Conservation (phyloP, 768 basidiomycete species). For the Kwoniella dejecticola region DNA sequence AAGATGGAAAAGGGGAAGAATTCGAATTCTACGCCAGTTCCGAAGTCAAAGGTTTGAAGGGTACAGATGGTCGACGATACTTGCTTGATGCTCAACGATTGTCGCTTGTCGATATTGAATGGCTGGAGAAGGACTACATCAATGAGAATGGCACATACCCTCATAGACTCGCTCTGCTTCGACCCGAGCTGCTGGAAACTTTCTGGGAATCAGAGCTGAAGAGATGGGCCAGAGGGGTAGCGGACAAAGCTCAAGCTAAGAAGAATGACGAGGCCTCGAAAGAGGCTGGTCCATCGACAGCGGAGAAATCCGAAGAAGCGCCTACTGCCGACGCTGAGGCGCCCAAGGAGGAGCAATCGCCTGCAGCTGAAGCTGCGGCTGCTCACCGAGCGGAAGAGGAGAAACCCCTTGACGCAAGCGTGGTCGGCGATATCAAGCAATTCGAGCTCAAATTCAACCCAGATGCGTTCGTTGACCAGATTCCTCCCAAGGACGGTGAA, state of each 20-base stretch:
- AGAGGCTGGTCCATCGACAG: slow-evolving; percentile 24
- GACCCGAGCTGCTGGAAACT: slow-evolving; percentile 57
- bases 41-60: slow-evolving; percentile 58
- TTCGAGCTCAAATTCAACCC: slow-evolving; percentile 58
- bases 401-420: slow-evolving; percentile 52
- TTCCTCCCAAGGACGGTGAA: slow-evolving; percentile 32
- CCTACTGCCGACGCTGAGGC: slow-evolving; percentile 24
- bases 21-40: slow-evolving; percentile 55
- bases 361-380: slow-evolving; percentile 36
- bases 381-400: slow-evolving; percentile 38
- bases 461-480: slow-evolving; percentile 58
- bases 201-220: slow-evolving; percentile 58
- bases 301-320: slow-evolving; percentile 24
- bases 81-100: slow-evolving; percentile 58
- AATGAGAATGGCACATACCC: slow-evolving; percentile 52
- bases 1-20: slow-evolving; percentile 49
- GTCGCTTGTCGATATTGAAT: slow-evolving; percentile 58
- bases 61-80: slow-evolving; percentile 58
- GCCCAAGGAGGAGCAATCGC: slow-evolving; percentile 21
- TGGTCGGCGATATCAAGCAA: slow-evolving; percentile 42
- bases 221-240: slow-evolving; percentile 54
- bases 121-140: slow-evolving; percentile 56
- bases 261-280: slow-evolving; percentile 34
- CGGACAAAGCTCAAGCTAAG: slow-evolving; percentile 38
- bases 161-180: slow-evolving; percentile 57